These are phyloP conservation scores for Thraustochytrium striatum DNA, from an alignment of 352 stramenopile genomes.

Conservation along the genomic window DNA sequence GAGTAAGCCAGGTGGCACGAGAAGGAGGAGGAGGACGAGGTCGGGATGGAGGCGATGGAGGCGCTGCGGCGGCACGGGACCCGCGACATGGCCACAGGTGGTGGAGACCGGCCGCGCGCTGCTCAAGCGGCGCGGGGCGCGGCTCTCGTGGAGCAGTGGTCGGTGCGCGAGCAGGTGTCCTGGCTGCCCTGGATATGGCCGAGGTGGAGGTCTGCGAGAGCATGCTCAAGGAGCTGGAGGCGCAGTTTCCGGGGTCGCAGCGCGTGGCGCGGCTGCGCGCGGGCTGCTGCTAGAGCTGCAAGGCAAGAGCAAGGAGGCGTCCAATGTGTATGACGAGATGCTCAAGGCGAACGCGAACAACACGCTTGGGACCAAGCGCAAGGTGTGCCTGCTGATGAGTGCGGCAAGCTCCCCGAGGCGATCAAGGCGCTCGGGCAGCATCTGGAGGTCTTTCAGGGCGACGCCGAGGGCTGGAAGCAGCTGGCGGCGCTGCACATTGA, in stretches of 20 bases:
- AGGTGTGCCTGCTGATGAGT: slow-evolving; percentile 26
- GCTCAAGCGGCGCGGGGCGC: neutral
- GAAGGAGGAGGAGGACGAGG: too few relatives aligned
- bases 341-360: slow-evolving; percentile 30
- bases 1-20: too few relatives aligned
- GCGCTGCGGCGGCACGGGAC: too few relatives aligned
- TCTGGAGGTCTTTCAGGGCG: slow-evolving; percentile 29
- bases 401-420: slow-evolving; percentile 20
- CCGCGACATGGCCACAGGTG: too few relatives aligned
- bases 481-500: slow-evolving; percentile 18
- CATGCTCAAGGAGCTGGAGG: slow-evolving; percentile 46
- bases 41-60: too few relatives aligned
- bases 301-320: slow-evolving; percentile 34
- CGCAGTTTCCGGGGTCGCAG: slow-evolving; percentile 18
- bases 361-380: slow-evolving; percentile 32
- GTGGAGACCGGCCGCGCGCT: slow-evolving; percentile 3
- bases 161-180: slow-evolving; percentile 33
- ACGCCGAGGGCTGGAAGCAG: slow-evolving; percentile 30
- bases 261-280: slow-evolving; percentile 14
- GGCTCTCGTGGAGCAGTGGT: slow-evolving; percentile 24
- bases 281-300: slow-evolving; percentile 26
- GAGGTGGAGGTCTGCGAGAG: neutral
- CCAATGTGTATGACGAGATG: slow-evolving; percentile 4
- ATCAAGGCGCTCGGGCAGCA: slow-evolving; percentile 14
- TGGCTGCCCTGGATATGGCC: slow-evolving; percentile 1